Evolutionary conservation across 306 rosid species (phyloP), one percentile per base, ranked within the genome.

Genomic region (Casuarina glauca): DNA sequence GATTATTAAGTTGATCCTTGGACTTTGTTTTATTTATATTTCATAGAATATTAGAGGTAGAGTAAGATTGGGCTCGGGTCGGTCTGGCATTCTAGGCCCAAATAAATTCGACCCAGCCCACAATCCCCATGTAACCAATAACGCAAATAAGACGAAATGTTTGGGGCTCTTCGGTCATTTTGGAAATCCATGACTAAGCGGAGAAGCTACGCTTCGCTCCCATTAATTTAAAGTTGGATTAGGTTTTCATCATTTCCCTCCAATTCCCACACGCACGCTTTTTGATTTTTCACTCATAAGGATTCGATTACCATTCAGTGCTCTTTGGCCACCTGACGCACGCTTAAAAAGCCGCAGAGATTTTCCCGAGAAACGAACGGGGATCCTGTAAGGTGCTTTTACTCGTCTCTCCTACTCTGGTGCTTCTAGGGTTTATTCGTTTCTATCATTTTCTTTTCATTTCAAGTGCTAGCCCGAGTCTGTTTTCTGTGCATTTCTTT

Each of bases 231-330:
- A 78, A n/a, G 26, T n/a, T 3, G 10, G 60, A 69, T 72, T 46
- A 15, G 71, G 72, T 17, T 45, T 74, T 46, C 35, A 78, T 74
- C 48, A 71, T 81, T 76, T 81, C 84, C 81, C 84, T 81, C 84
- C 84, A 71, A 63, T 76, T 57, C 53, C 45, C 55, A 8, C 71
- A 39, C 39, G 41, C 42, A 39, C 42, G 12, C 20, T 26, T 3
- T 69, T 68, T 66, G 10, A 6, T 35, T 16, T 73, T 72, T 73
- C 50, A 19, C 17, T 4, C 45, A 58, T 61, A 46, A 13, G 46
- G 17, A 9, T 72, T 26, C 52, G 17, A 38, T 46, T 8, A 9
- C 11, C 19, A 36, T 61, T 61, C n/a, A 52, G 43, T 54, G 6
- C 74, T 54, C 51, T 66, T 69, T 36, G n/a, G 52, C 76, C 57